Percentiles rank a stretch among this genome's conserved stretches.
Conservation (phyloP, 2,329 filamentous ascomycete species). For the Fusarium sp. region DNA sequence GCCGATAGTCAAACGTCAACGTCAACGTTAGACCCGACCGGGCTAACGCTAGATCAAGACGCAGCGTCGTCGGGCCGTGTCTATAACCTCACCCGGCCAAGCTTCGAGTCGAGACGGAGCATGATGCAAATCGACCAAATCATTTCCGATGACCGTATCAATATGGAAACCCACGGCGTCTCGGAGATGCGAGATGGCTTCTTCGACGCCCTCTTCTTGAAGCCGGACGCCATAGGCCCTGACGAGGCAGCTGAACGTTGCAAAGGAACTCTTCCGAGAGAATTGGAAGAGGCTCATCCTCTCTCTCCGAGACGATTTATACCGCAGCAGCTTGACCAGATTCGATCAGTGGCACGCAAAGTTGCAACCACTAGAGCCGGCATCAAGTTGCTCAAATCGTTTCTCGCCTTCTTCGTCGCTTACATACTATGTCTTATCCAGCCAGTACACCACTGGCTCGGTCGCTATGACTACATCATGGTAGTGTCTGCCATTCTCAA, state of each 20-base stretch:
- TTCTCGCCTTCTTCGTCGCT: constrained; percentile 64
- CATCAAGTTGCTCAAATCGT: constrained; percentile 62
- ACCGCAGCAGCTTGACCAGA: constrained; percentile 57
- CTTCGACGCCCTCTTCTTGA: constrained; percentile 59
- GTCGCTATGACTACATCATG: constrained; percentile 64
- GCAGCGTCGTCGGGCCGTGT: constrained; percentile 21
- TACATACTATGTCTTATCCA: constrained; percentile 65
- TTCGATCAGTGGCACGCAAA: constrained; percentile 51
- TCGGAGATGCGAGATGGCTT: constrained; percentile 57
- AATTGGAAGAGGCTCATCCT: constrained; percentile 57
- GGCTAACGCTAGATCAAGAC: constrained; percentile 24
- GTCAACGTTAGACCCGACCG: constrained; percentile 38
- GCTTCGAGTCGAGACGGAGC: constrained; percentile 43
- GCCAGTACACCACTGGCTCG: constrained; percentile 58
- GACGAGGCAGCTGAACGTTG: constrained; percentile 54
- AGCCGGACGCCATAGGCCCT: constrained; percentile 50
- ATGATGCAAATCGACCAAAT: constrained; percentile 49
- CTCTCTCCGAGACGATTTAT: constrained; percentile 58
- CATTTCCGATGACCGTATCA: constrained; percentile 48
- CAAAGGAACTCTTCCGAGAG: constrained; percentile 56
- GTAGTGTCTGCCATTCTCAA: constrained; percentile 66
- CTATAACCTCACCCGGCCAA: constrained; percentile 29
- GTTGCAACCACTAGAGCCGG: constrained; percentile 61
- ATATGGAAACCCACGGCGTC: constrained; percentile 54
- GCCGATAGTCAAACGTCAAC: constrained; percentile 28